These are phyloP conservation scores for Wolfiporia cocos DNA, from an alignment of 1,284 basidiomycete species.

Conservation along the genomic window DNA sequence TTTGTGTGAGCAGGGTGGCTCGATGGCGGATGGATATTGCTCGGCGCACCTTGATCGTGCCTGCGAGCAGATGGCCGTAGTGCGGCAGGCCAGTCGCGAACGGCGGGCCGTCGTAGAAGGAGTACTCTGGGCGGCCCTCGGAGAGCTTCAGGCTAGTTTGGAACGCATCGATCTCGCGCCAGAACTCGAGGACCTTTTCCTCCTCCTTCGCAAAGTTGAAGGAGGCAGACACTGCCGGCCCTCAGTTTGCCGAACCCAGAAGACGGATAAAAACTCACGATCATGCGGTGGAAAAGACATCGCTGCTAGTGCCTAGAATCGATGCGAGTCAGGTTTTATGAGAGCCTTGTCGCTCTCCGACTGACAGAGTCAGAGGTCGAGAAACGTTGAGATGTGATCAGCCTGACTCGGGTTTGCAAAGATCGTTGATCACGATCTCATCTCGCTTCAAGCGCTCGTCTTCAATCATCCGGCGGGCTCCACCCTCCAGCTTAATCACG, in stretches of 20 bases:
- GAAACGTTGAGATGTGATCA: no score
- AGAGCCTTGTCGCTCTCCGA: no score
- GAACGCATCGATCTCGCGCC: constrained; percentile 98
- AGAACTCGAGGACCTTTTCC: constrained; percentile 88
- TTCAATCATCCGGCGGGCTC: no score
- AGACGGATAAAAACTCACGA: constrained; percentile 38
- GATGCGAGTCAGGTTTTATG: no score
- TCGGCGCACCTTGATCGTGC: constrained; percentile 86
- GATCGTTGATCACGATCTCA: no score
- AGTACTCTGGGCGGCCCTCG: constrained; percentile 83
- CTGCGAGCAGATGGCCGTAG: constrained; percentile 88
- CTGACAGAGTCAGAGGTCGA: not conserved
- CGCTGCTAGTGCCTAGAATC: constrained; percentile 3
- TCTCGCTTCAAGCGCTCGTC: no score
- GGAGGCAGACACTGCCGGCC: constrained; percentile 63
- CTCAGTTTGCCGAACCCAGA: constrained; percentile 5
- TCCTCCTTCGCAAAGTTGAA: constrained; percentile 94
- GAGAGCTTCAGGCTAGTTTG: constrained; percentile 90
- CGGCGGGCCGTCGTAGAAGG: constrained; percentile 98
- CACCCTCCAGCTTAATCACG: no score
- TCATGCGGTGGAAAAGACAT: constrained; percentile 74
- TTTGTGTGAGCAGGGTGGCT: no score
- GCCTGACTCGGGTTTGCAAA: no score
- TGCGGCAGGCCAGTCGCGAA: constrained; percentile 98
- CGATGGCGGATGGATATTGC: constrained; percentile 1